phyloP scores from a whole-genome alignment of 495 filamentous ascomycete genomes.

The Lasiosphaeriaceae sp. region DNA sequence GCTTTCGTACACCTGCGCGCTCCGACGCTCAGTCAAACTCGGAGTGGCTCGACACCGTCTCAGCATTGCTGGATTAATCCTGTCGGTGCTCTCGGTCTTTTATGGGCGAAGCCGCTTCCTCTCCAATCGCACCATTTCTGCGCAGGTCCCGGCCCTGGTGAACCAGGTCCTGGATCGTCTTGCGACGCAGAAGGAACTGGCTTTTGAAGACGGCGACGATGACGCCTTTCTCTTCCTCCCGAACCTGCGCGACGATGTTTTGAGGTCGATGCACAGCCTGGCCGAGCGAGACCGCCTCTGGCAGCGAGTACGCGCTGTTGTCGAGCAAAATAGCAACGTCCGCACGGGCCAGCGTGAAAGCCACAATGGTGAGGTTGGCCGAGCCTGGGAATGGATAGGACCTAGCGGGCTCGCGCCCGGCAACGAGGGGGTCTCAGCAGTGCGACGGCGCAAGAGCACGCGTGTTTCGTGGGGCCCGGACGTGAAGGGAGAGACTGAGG shows the following conservation, averaged over 20 bases:
- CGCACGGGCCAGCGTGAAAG: slow-evolving; percentile 79
- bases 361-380: slow-evolving; percentile 76
- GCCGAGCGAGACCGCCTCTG: slow-evolving; percentile 72
- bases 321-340: slow-evolving; percentile 92
- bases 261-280: slow-evolving; percentile 75
- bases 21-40: slow-evolving; percentile 85
- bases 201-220: slow-evolving; percentile 59
- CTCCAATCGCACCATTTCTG: slow-evolving; percentile 57
- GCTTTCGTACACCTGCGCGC: slow-evolving; percentile 79
- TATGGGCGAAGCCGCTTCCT: slow-evolving; percentile 57
- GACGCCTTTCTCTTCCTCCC: slow-evolving; percentile 81
- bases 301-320: slow-evolving; percentile 73
- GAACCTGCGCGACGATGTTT: slow-evolving; percentile 86
- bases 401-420: slow-evolving; percentile 42
- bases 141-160: slow-evolving; percentile 73
- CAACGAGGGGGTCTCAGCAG: slow-evolving; percentile 31
- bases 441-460: slow-evolving; percentile 46
- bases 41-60: slow-evolving; percentile 94
- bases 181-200: slow-evolving; percentile 72
- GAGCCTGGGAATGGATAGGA: slow-evolving; percentile 97
- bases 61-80: slow-evolving; percentile 70
- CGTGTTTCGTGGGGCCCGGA: slow-evolving; percentile 45
- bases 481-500: slow-evolving; percentile 22
- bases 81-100: slow-evolving; percentile 43
- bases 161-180: slow-evolving; percentile 77